phyloP scores from a whole-genome alignment of 2,329 filamentous ascomycete genomes.

The Ambrosiella xylebori region DNA sequence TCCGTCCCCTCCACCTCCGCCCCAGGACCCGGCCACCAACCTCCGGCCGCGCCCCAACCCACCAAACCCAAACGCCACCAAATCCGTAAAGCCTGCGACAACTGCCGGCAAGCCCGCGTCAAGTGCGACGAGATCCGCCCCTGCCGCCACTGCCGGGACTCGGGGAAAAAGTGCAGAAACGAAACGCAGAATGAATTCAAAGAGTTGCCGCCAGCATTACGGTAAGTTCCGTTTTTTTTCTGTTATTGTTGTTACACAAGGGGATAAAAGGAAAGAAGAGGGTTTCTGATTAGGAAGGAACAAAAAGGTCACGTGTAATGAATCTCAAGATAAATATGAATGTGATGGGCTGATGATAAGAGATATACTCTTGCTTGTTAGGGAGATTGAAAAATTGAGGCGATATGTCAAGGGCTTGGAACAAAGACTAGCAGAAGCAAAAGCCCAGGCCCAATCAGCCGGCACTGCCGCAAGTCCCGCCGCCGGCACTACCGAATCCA shows the following conservation, averaged over 20 bases:
- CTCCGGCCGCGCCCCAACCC: not conserved
- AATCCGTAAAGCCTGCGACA: constrained; percentile 10
- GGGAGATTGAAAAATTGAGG: constrained; percentile 7
- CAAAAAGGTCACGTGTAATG: too few relatives aligned
- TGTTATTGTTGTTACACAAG: too few relatives aligned
- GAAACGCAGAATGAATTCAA: constrained; percentile 9
- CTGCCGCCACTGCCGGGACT: constrained; percentile 5
- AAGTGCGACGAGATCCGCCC: constrained; percentile 7
- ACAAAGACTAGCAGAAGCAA: not conserved
- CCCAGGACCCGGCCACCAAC: not conserved
- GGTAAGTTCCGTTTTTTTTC: not conserved
- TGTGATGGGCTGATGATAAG: too few relatives aligned
- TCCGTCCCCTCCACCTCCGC: not conserved
- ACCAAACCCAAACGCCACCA: constrained; percentile 7
- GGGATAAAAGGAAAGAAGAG: too few relatives aligned
- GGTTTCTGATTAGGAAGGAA: too few relatives aligned
- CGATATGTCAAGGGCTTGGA: constrained; percentile 4
- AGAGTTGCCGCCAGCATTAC: constrained; percentile 1
- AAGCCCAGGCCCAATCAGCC: not conserved
- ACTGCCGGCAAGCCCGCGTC: constrained; percentile 6
- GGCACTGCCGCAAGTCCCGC: not conserved
- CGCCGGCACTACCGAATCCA: not conserved
- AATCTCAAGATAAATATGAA: too few relatives aligned
- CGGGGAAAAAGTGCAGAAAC: constrained; percentile 6
- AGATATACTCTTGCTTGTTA: not conserved